Base-by-base conservation (phyloP, 2,329 filamentous ascomycete genomes). In the Xylariales sp. region DNA sequence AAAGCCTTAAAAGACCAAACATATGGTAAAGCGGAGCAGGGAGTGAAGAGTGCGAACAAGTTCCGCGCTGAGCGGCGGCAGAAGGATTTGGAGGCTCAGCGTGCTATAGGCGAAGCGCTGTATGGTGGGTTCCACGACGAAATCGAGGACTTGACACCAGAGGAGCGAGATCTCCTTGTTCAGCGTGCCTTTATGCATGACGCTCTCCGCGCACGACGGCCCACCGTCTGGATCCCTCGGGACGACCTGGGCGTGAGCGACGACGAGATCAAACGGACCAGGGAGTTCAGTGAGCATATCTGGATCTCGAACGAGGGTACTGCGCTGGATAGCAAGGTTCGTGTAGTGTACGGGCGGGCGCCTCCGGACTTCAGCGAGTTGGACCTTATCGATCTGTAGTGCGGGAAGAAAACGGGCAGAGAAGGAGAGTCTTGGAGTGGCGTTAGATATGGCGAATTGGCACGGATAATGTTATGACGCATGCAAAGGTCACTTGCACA, bases 241-340 rank as follows among this genome's bases (percentile, higher is more conserved):
- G 93, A 98, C 57, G 86, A 93, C 51, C 64, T 97, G 4, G 93
- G 93, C 4, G 78, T 98, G 43, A 89, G 86, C 50, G 88, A 95
- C 53, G 91, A 97, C 52, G 93, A 98, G 68, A 84, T 97, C 32
- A 74, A 74, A 55, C 74, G 86, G 25, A 95, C 89, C 5, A 76
- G 82, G 49, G 72, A 74, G 35, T 86, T 89, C 59, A 91, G 84
- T 57, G 79, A 86, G 45, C 73, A 80, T 47, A 85, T 97, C 39
- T 95, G 89, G 86, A 89, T 97, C 58, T 95, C 87, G 54, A 96
- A 96, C 61, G 86, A 94, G 60, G 89, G 89, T 44, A 89, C 91
- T 15, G 86, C 88, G 8, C 69, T 97, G 52, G 88, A 96, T 66
- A 85, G 81, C 42, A 89, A 88, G 61, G 80, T 80, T 21, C 80